Evolutionary conservation across 352 stramenopile species (phyloP).

Genomic region (Phytophthora agathidicida): DNA sequence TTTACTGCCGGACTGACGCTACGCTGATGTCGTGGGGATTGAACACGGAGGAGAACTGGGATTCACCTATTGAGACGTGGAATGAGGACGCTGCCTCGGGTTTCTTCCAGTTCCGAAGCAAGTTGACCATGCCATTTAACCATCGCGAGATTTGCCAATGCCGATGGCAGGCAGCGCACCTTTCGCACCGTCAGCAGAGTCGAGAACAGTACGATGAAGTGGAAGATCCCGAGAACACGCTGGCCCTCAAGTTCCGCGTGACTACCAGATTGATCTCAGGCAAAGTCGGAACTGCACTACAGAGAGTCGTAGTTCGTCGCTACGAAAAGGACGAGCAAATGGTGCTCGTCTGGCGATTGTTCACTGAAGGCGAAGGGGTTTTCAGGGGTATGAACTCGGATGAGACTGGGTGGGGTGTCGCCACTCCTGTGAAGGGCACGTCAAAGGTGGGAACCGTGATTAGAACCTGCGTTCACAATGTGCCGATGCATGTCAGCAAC

Average conservation of each 20-base stretch:
- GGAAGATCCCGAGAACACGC: conserved; percentile 6
- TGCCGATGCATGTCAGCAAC: conserved; percentile 12
- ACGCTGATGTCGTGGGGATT: neutral
- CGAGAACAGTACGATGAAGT: conserved; percentile 6
- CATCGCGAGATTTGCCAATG: conserved; percentile 5
- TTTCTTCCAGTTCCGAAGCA: conserved; percentile 6
- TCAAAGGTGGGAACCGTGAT: conserved; percentile 7
- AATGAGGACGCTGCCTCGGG: neutral
- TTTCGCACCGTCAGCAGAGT: conserved; percentile 2
- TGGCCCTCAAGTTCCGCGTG: conserved; percentile 13
- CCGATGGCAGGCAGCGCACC: conserved; percentile 6
- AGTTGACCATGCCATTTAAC: conserved; percentile 12
- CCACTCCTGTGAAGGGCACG: neutral
- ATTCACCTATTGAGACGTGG: neutral
- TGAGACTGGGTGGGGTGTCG: conserved; percentile 26
- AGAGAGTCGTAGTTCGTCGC: conserved; percentile 12
- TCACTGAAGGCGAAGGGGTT: conserved; percentile 21
- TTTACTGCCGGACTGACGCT: conserved; percentile 10
- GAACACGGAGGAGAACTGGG: conserved; percentile 3
- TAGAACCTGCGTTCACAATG: conserved; percentile 13
- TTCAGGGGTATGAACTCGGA: conserved; percentile 21
- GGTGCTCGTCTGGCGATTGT: conserved; percentile 12
- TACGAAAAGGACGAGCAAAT: conserved; percentile 3
- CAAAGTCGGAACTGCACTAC: neutral
- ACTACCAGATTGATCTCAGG: conserved; percentile 4